A percentile compares a stretch with the other conserved stretches of the same genome.
phyloP scores from a whole-genome alignment of 441 rosid genomes.

The Populus hybrid region DNA sequence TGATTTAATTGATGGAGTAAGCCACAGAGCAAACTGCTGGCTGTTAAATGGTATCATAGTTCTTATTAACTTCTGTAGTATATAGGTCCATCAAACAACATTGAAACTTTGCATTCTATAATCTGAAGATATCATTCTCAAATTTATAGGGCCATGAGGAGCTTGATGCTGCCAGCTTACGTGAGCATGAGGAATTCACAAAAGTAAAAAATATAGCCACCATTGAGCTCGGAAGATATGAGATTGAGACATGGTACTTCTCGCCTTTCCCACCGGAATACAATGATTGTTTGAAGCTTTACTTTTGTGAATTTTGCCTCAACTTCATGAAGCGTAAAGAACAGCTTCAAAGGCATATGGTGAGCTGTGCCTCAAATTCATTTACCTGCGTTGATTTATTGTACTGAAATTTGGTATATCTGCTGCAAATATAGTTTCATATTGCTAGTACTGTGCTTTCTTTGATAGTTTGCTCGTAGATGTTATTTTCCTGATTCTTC shows the following conservation, averaged over 20 bases:
- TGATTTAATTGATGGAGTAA: not conserved
- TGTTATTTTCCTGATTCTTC: not conserved
- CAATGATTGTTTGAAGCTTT: conserved; percentile 93
- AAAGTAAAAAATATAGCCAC: conserved; percentile 98
- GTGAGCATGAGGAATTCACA: conserved; percentile 98
- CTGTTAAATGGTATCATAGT: not conserved
- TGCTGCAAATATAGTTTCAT: not conserved
- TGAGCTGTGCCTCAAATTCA: conserved; percentile 38
- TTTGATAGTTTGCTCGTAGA: not conserved
- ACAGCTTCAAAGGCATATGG: conserved; percentile 99
- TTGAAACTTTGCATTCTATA: not conserved
- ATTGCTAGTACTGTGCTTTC: not conserved
- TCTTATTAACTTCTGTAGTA: not conserved
- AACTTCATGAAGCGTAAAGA: conserved; percentile 98
- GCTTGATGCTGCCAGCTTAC: conserved; percentile 99
- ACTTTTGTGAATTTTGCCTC: conserved; percentile 98
- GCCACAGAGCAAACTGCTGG: not conserved
- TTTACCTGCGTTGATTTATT: conserved; percentile 6
- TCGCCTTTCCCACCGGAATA: conserved; percentile 99
- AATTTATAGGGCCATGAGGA: conserved; percentile 87
- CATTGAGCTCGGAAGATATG: conserved; percentile 97
- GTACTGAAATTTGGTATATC: not conserved
- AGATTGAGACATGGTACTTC: conserved; percentile 99
- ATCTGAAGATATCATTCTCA: conserved; percentile 7
- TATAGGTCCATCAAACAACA: not conserved